Conservation (phyloP, 1,284 basidiomycete genomes). For the Laetiporus sulphureus region DNA sequence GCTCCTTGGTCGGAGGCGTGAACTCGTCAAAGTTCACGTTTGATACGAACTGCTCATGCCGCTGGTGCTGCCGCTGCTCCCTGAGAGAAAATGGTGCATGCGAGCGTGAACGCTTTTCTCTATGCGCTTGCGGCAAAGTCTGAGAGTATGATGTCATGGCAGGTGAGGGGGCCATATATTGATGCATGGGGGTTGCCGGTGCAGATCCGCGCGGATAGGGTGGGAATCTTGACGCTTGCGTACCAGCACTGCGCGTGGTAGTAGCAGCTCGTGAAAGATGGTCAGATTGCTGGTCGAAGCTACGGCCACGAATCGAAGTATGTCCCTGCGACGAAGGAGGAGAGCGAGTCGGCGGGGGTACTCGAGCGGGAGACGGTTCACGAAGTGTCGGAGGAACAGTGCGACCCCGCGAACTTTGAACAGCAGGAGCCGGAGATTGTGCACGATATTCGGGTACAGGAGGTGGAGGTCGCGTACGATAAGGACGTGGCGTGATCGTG, state of each 20-base stretch:
- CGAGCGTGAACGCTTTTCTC: slow-evolving; percentile 3
- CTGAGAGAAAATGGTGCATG: slow-evolving; percentile 2
- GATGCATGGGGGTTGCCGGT: slow-evolving; percentile 10
- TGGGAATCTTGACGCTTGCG: neutral
- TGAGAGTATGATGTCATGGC: slow-evolving; percentile 10
- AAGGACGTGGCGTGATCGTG: too few species aligned
- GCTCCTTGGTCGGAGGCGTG: slow-evolving; percentile 34
- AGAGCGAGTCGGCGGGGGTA: slow-evolving; percentile 5
- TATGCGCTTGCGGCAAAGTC: slow-evolving; percentile 1
- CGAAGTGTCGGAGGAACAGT: slow-evolving; percentile 7
- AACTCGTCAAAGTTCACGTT: slow-evolving; percentile 21
- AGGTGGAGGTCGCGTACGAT: slow-evolving; percentile 7
- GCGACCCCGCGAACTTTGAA: slow-evolving; percentile 8
- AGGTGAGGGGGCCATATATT: slow-evolving; percentile 7
- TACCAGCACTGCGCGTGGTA: slow-evolving; percentile 1
- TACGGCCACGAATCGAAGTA: neutral
- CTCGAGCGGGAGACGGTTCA: slow-evolving; percentile 4
- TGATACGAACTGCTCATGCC: slow-evolving; percentile 7
- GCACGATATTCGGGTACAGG: slow-evolving; percentile 3
- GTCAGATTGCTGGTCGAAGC: slow-evolving; percentile 1
- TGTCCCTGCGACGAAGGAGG: slow-evolving; percentile 8
- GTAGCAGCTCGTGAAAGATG: neutral
- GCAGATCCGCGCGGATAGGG: slow-evolving; percentile 10
- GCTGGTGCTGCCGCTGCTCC: slow-evolving; percentile 5
- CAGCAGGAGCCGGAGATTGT: slow-evolving; percentile 5